Evolutionary conservation across 345 rosid species (phyloP).

Genomic region (Theobroma cacao): DNA sequence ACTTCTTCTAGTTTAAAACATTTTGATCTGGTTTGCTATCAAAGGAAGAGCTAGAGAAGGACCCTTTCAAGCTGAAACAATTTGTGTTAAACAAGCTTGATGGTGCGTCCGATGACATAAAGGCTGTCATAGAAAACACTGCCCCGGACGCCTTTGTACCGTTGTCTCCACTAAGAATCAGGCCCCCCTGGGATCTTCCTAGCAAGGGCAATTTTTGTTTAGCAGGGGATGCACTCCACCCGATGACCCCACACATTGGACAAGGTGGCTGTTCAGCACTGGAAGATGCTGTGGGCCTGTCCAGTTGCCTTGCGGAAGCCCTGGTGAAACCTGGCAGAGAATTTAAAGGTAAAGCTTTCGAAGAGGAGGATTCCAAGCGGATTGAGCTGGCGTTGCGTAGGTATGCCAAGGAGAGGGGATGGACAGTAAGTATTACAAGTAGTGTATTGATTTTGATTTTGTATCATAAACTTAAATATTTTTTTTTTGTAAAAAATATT

Average conservation of each 20-base stretch:
- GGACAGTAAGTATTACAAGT: too few relatives aligned
- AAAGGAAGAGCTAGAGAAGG: background rate
- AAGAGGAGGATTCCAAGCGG: conserved; percentile 23
- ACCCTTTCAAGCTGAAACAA: conserved; percentile 31
- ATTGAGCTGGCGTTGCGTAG: conserved; percentile 33
- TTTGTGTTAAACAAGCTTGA: conserved; percentile 23
- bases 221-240: conserved; percentile 58
- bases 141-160: conserved; percentile 12
- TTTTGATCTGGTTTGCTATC: too few relatives aligned
- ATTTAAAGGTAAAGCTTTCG: background rate
- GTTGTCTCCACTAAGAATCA: background rate
- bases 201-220: conserved; percentile 32
- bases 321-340: background rate
- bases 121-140: background rate
- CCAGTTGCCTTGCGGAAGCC: conserved; percentile 40
- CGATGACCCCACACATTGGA: conserved; percentile 45
- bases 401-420: conserved; percentile 40
- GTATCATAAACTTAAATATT: too few relatives aligned
- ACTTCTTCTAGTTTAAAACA: too few relatives aligned
- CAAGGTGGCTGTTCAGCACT: conserved; percentile 44
- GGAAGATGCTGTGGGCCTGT: conserved; percentile 39
- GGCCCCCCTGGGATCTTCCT: conserved; percentile 35
- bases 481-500: too few relatives aligned
- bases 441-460: too few relatives aligned
- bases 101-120: conserved; percentile 20